A percentile compares a stretch with the other conserved stretches of the same genome.
phyloP scores from a whole-genome alignment of 2,329 filamentous ascomycete species.

The Dendrostoma leiphaemia region DNA sequence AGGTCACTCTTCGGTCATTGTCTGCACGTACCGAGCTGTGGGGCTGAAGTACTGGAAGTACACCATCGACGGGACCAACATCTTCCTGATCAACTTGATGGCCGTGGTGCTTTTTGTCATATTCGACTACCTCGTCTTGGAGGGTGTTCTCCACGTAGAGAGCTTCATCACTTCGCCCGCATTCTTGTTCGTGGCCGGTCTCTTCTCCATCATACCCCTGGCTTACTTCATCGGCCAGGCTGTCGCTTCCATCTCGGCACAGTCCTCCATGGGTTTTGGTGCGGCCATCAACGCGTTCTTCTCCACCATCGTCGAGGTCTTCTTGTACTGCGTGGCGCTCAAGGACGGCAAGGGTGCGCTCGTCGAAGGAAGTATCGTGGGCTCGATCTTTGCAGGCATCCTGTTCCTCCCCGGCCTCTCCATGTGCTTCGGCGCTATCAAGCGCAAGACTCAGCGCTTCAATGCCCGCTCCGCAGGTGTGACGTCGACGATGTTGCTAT shows the following conservation, averaged over 20 bases:
- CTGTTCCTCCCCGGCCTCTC: constrained; percentile 91
- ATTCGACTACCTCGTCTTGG: constrained; percentile 83
- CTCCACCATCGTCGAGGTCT: constrained; percentile 95
- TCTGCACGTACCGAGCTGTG: constrained; percentile 96
- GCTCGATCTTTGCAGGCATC: constrained; percentile 96
- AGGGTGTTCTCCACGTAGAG: constrained; percentile 65
- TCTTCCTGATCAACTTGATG: constrained; percentile 97
- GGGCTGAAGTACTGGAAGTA: constrained; percentile 99
- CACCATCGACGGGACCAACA: constrained; percentile 96
- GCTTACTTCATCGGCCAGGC: constrained; percentile 99
- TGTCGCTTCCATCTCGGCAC: constrained; percentile 95
- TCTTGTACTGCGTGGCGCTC: constrained; percentile 92
- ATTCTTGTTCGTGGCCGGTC: constrained; percentile 78
- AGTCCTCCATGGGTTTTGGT: constrained; percentile 97
- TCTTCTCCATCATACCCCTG: constrained; percentile 91
- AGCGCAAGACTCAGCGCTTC: constrained; percentile 97
- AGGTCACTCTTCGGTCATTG: constrained; percentile 78
- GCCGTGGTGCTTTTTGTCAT: constrained; percentile 92
- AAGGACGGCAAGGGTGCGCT: constrained; percentile 88
- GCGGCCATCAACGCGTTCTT: constrained; percentile 98
- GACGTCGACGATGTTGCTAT: constrained; percentile 95
- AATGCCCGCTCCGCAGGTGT: constrained; percentile 95
- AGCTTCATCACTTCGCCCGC: constrained; percentile 77
- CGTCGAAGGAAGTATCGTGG: constrained; percentile 95
- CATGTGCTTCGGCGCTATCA: constrained; percentile 98